Evolutionary conservation across 2,329 filamentous ascomycete genomes (phyloP), one percentile per base, ranked within the genome.

Genomic region (Aspergillus terreus): DNA sequence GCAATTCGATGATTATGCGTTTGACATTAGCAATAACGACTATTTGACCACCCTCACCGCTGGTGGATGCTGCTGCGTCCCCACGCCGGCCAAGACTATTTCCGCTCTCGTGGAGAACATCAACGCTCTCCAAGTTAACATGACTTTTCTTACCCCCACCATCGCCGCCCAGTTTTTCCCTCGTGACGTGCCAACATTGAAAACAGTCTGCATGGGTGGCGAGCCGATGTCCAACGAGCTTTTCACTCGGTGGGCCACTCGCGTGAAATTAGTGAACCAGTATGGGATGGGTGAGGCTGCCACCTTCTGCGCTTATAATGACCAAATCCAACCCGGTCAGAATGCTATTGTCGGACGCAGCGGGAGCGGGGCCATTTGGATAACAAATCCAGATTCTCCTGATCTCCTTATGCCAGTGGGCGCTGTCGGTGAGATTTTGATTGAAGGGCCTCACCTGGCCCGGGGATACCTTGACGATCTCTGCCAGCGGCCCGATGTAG

Each of bases 1-100:
- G 43, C 61, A 64, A 32, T 64, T 66, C 43, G 62, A 62, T 42
- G 57, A 57, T 1, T 64, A 66, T 41, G 57, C 62, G 2, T 66
- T 65, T 41, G 64, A 65, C 30, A 64, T 66, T 50, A 63, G 63
- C 36, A 63, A 64, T 15, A 59, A 59, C 38, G 63, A 66, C 27
- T 61, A 57, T 36, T 46, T 66, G 6, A 47, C 54, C 1, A 41
- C 61, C 14, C 54, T 66, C 1, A 53, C 56, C 0, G 54, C 57
- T 1, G 63, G 63, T 12, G 63, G 61, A 2, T 65, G 62, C 36
- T 62, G 61, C 40, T 66, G 63, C 30, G 60, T 66, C 1, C 63
- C 63, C 2, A 60, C 59, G 0, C 41, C 50, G 1, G 54, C 45
- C 6, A 45, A 54, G 1, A 49, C 58, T 1, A 58, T 62, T 41